Percentiles rank a stretch among this genome's conserved stretches.
These are phyloP conservation scores for Melianthus villosus DNA, from an alignment of 441 rosid species.

Conservation along the genomic window DNA sequence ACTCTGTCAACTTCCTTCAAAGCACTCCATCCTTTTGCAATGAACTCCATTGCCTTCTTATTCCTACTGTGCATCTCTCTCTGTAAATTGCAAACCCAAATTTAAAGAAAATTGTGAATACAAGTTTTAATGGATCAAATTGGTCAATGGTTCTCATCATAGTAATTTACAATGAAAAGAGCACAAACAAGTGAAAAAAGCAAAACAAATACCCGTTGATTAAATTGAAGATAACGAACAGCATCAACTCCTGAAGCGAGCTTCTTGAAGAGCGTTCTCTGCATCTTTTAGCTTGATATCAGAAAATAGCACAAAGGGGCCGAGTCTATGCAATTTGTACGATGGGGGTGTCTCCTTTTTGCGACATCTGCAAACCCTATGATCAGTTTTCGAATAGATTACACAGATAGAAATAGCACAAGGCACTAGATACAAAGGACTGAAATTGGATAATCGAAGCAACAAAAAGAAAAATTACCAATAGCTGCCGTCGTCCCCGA, in stretches of 20 bases:
- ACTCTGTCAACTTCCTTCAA: constrained; percentile 82
- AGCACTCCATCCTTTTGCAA: constrained; percentile 75
- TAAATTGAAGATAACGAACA: constrained; percentile 13
- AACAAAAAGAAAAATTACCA: no score
- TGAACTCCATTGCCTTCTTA: constrained; percentile 76
- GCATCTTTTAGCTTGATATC: constrained; percentile 12
- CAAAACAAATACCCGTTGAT: constrained; percentile 17
- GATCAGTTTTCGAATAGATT: no score
- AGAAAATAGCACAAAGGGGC: no score
- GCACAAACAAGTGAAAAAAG: not conserved
- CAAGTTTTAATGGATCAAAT: no score
- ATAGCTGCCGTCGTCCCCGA: no score
- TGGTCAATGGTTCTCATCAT: not conserved
- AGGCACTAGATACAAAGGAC: no score
- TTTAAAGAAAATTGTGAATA: constrained; percentile 3
- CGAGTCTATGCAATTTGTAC: no score
- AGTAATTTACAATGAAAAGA: constrained; percentile 2
- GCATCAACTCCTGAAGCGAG: constrained; percentile 8
- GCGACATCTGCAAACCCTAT: no score
- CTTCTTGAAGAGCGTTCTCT: constrained; percentile 15
- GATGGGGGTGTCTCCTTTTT: no score
- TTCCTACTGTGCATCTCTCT: constrained; percentile 61
- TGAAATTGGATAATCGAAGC: no score
- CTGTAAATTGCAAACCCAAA: constrained; percentile 17
- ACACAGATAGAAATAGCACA: no score